Evolutionary conservation across 2,329 filamentous ascomycete species (phyloP).

Genomic region (Colletotrichum nymphaeae): DNA sequence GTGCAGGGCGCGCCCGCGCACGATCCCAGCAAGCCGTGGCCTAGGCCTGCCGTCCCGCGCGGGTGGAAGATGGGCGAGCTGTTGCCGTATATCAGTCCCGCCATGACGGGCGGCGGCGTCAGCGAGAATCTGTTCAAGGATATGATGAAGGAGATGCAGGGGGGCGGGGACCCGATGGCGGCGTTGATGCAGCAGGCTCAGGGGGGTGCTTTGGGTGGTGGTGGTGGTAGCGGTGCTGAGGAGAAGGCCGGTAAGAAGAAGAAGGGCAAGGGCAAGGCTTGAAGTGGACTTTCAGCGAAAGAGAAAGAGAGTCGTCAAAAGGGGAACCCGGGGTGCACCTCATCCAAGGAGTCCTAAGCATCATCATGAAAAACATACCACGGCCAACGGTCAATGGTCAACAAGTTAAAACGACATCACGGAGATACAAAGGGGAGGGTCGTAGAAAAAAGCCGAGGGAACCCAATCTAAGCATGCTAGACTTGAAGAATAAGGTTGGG

Average conservation of each 20-base stretch:
- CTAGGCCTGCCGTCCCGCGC: slow-evolving; percentile 79
- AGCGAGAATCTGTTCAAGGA: slow-evolving; percentile 95
- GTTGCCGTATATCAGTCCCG: slow-evolving; percentile 87
- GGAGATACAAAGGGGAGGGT: neutral
- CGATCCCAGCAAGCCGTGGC: slow-evolving; percentile 74
- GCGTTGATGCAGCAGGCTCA: slow-evolving; percentile 52
- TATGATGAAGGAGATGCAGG: slow-evolving; percentile 93
- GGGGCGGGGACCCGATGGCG: slow-evolving; percentile 58
- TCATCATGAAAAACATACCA: neutral
- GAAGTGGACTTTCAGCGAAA: slow-evolving; percentile 23
- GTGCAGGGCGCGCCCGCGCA: slow-evolving; percentile 79
- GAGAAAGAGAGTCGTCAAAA: neutral
- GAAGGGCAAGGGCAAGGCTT: slow-evolving; percentile 58
- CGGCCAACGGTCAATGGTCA: neutral
- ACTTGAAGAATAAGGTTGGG: neutral
- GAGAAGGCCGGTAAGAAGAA: slow-evolving; percentile 62
- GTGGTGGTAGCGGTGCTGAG: slow-evolving; percentile 42
- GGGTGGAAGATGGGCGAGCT: slow-evolving; percentile 92
- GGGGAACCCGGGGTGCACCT: neutral
- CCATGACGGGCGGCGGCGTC: slow-evolving; percentile 91
- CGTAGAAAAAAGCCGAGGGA: neutral
- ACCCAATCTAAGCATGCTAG: neutral
- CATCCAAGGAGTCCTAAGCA: slow-evolving; percentile 1
- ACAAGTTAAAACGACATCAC: neutral
- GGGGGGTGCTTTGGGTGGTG: slow-evolving; percentile 40